Evolutionary conservation across 768 basidiomycete species (phyloP).

Genomic region (Rhizopogon sp.): DNA sequence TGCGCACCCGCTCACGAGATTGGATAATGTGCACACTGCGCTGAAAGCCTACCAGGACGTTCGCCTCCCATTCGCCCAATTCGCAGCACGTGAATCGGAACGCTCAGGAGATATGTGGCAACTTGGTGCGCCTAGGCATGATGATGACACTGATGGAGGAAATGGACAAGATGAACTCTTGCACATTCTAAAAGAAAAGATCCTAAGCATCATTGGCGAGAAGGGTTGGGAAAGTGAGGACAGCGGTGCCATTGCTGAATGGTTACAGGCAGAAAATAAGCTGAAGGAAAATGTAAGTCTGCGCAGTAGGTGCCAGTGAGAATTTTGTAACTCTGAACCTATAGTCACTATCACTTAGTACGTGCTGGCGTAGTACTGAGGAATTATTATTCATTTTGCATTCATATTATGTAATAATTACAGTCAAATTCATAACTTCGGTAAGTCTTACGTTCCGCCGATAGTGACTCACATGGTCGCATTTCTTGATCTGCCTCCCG

Average conservation of each 20-base stretch:
- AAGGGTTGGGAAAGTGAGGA: slow-evolving; percentile 12
- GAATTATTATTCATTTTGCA: no score
- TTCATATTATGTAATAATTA: no score
- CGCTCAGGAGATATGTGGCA: slow-evolving; percentile 13
- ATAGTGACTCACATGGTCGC: slow-evolving; percentile 25
- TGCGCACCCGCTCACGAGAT: slow-evolving; percentile 7
- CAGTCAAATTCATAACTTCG: no score
- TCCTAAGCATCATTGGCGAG: neutral
- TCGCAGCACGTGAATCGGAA: slow-evolving; percentile 11
- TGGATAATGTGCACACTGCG: slow-evolving; percentile 4
- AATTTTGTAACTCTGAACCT: no score
- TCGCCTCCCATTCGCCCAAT: slow-evolving; percentile 13
- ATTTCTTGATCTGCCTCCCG: slow-evolving; percentile 60
- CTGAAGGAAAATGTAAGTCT: neutral
- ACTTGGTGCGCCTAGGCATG: slow-evolving; percentile 14
- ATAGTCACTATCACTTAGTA: no score
- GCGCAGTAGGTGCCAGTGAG: no score
- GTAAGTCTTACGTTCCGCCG: no score
- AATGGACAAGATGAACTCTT: slow-evolving; percentile 13
- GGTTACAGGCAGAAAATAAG: slow-evolving; percentile 13
- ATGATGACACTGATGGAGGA: slow-evolving; percentile 14
- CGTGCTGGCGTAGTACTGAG: no score
- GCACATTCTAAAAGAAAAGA: slow-evolving; percentile 8
- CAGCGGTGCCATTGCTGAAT: slow-evolving; percentile 6
- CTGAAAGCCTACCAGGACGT: slow-evolving; percentile 15